phyloP scores from a whole-genome alignment of 139 green algal genomes.

The Ostreobium quekettii region DNA sequence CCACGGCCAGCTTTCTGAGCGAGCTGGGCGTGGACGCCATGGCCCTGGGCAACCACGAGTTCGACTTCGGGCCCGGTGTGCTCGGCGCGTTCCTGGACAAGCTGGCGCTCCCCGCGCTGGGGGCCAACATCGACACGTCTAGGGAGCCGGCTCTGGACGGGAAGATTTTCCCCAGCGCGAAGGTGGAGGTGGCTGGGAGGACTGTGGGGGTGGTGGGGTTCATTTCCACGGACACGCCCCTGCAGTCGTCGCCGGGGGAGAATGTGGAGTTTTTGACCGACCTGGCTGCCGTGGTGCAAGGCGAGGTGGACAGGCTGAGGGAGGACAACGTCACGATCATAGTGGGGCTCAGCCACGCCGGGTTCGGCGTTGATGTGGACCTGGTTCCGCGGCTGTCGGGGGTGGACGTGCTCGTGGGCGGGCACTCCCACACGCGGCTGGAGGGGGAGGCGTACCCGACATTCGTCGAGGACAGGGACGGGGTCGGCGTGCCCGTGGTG shows the following conservation, averaged over 20 bases:
- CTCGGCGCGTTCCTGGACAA: slow-evolving; percentile 21
- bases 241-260: slow-evolving; percentile 10
- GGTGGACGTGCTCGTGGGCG: slow-evolving; percentile 27
- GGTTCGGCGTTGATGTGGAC: no score
- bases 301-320: slow-evolving; percentile 9
- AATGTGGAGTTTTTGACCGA: slow-evolving; percentile 3
- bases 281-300: not conserved
- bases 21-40: no score
- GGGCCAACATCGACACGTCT: slow-evolving; percentile 30
- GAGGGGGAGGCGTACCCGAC: slow-evolving; percentile 29
- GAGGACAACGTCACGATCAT: slow-evolving; percentile 23
- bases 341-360: slow-evolving; percentile 26
- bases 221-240: no score
- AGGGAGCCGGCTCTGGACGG: not conserved
- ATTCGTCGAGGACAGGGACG: slow-evolving; percentile 20
- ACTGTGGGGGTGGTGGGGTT: slow-evolving; percentile 10
- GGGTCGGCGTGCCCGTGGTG: slow-evolving; percentile 22
- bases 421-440: slow-evolving; percentile 29
- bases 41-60: slow-evolving; percentile 36
- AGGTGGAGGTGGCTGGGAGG: slow-evolving; percentile 13
- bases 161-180: slow-evolving; percentile 23
- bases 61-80: slow-evolving; percentile 25
- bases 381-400: no score
- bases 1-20: no score
- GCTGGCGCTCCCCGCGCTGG: slow-evolving; percentile 19